Conservation (phyloP, 192 early-diverging fungal genomes). For the Coemansia pectinata region DNA sequence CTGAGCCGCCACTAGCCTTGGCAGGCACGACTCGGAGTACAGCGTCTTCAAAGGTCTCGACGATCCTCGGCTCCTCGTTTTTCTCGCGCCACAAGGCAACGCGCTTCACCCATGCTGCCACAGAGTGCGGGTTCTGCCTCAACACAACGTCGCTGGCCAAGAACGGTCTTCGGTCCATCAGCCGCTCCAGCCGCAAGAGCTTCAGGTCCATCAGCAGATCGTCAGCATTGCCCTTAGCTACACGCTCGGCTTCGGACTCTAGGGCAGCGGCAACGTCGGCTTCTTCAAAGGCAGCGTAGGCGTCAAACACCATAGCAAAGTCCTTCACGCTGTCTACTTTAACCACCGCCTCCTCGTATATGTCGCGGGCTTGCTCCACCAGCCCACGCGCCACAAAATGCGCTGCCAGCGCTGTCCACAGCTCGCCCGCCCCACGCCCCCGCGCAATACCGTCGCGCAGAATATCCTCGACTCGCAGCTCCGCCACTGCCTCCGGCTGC, state of each 20-base stretch:
- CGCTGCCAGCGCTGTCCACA: slow-evolving; percentile 84
- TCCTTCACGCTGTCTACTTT: slow-evolving; percentile 83
- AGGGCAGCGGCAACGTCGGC: slow-evolving; percentile 71
- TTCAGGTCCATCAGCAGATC: slow-evolving; percentile 76
- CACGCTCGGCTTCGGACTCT: slow-evolving; percentile 63
- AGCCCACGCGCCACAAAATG: slow-evolving; percentile 75
- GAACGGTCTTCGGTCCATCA: slow-evolving; percentile 91
- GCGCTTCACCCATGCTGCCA: slow-evolving; percentile 89
- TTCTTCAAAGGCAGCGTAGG: slow-evolving; percentile 93
- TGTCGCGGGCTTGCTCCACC: slow-evolving; percentile 87
- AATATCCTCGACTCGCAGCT: slow-evolving; percentile 70
- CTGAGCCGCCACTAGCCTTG: slow-evolving; percentile 75
- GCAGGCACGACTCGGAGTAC: slow-evolving; percentile 67
- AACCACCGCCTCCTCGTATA: slow-evolving; percentile 89
- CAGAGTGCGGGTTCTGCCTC: slow-evolving; percentile 87
- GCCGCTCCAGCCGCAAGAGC: slow-evolving; percentile 81
- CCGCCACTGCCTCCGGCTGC: slow-evolving; percentile 56
- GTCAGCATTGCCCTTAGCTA: slow-evolving; percentile 44
- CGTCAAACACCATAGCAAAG: slow-evolving; percentile 95
- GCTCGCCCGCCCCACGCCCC: slow-evolving; percentile 88
- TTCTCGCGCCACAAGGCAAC: slow-evolving; percentile 63
- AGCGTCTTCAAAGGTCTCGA: slow-evolving; percentile 57
- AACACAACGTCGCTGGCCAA: slow-evolving; percentile 92
- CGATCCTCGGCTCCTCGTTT: background rate
- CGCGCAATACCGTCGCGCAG: slow-evolving; percentile 83